Evolutionary conservation across 2,329 filamentous ascomycete genomes (phyloP), one percentile per base, ranked within the genome.

Genomic region (Nemania diffusa): DNA sequence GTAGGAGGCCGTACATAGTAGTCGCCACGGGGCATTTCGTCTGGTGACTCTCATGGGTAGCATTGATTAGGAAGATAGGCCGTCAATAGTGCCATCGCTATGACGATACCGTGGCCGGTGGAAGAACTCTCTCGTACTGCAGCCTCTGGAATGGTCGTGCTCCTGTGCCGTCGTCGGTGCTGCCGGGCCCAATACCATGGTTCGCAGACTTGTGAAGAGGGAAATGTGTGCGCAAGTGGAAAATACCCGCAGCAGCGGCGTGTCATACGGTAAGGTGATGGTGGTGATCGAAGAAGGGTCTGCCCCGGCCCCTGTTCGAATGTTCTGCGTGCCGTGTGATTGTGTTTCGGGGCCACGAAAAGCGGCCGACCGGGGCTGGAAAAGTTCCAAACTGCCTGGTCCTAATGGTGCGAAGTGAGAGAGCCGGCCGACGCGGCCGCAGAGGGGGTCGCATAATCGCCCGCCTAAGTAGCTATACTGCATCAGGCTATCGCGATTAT

Each of bases 401-500:
- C 26, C 15, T 56, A 37, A 34, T 60, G 34, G 24, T 44, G 24
- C 17, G 17, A 6, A n/a, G 34, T 22, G 37, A 20, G 44, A 22
- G 20, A 46, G n/a, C 44, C n/a, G 44, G 44, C n/a, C 15, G 64
- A 59, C 51, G 22, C 20, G 58, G 57, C 64, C 67, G 67, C 44
- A 46, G 24, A 48, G 24, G 3, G 13, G 64, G 65, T 57, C 59
- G 62, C 65, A 68, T 62, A 57, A 20, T 42, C 32, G 13, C 62
- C 27, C 55, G 57, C 26, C 56, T 53, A 67, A 48, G 55, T 27
- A 27, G 59, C 57, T 37, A 62, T 60, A 32, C 58, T 42, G 24
- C 58, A 65, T 62, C 40, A 67, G 62, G 55, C 51, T 61, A 68
- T 68, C 65, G 64, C 64, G 64, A 70, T 66, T 73, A 64, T 69